Base-by-base conservation (phyloP, 257 asterid genomes). In the Capsicum chinense region DNA sequence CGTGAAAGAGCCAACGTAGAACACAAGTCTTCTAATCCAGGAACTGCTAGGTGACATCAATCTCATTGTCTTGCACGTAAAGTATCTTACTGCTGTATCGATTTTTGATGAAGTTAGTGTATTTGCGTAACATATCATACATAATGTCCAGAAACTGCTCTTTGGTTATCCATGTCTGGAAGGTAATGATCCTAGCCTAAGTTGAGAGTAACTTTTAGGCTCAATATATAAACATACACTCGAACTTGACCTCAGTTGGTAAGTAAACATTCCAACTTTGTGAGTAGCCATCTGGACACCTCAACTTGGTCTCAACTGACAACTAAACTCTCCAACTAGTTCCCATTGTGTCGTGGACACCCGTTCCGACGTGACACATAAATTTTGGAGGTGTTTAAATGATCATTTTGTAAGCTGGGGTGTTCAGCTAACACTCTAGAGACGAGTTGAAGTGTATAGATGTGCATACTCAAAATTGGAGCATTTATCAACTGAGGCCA, bases 41-140 rank as follows among this genome's bases (percentile, higher is more conserved):
- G 57, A 79, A 76, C 69, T 62, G 81, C 79, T 84, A 88, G 88
- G 87, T 88, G 90, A 92, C 56, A 16, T 70, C 83, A 80, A 33
- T 83, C 81, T 79, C 83, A 83, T 47, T 62, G 56, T 67, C 15
- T 64, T 50, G 33, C 56, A 62, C 78, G 7, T 10, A 11, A 5
- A 50, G 58, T 11, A 54, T 76, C 64, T 54, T 35, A 15, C 54
- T 78, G 42, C 14, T 54, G 64, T 54, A 54, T 8, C 17, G 17
- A 14, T 78, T 14, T 54, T 14, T 1, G 81, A 78, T 26, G 81
- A 54, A 26, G 47, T 15, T 54, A 6, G 42, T 15, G 50, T 54
- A 5, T 76, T 14, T 76, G 64, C 16, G 26, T 52, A 48, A 52
- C 26, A 0, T 74, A 74, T 26, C 19, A 52, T 74, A 16, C n/a